Evolutionary conservation across 768 basidiomycete genomes (phyloP), one percentile per base, ranked within the genome.

Genomic region (Macrolepiota dolichaula): DNA sequence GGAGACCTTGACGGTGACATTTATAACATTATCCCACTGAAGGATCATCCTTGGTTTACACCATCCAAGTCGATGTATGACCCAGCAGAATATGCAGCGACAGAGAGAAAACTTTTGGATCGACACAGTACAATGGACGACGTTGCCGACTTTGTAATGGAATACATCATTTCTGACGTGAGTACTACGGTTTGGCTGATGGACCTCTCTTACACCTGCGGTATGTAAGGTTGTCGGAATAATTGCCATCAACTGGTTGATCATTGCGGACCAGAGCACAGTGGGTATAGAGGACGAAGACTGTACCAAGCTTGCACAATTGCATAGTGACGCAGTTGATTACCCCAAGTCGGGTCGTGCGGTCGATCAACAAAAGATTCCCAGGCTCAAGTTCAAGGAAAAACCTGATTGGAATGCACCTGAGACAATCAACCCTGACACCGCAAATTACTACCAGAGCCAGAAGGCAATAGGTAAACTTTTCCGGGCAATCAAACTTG

Each of bases 1-100:
- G 88, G 88, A 0, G 89, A 90, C 67, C 73, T 89, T 10, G 88
- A 91, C 67, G 88, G 87, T 24, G 86, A 88, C 59, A 69, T 75
- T 10, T 87, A 84, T 61, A 85, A 84, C 59, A 63, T 86, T 0
- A 77, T 84, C 37, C 79, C 81, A 2, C 66, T 83, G 50, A 64
- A 72, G 4, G 62, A 71, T 22, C 67, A 13, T 70, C 71, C 38
- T 78, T 82, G 53, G 37, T 17, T 11, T 71, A 71, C 0, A 59
- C 59, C 15, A 58, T 52, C 2, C 69, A 65, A 2, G 64, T 67
- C 32, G 1, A 42, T 62, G 36, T 25, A 27, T 42, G 53, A 27
- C 17, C 81, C 88, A 2, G 85, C 82, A 1, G 67, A 66, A 15
- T 89, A 89, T 66, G 66, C 70, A 1, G 74, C 84, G 2, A 83